phyloP scores from a whole-genome alignment of 2,329 filamentous ascomycete genomes.

The Pyricularia grisea region DNA sequence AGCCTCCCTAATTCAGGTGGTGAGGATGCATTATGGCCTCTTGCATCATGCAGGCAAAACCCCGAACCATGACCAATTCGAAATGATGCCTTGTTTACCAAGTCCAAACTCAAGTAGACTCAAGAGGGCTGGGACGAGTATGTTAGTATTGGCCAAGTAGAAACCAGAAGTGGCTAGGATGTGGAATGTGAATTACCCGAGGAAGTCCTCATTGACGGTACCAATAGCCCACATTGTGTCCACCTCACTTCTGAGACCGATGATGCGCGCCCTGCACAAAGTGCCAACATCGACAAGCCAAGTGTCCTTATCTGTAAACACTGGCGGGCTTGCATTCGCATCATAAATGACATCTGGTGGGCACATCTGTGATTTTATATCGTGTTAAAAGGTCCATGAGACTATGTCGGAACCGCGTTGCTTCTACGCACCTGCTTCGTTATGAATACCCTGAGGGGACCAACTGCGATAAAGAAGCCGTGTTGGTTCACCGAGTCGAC shows the following conservation, averaged over 20 bases:
- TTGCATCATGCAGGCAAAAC: background rate
- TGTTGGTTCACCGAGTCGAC: constrained; percentile 86
- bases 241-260: constrained; percentile 87
- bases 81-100: background rate
- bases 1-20: background rate
- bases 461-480: constrained; percentile 82
- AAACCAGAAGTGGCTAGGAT: background rate
- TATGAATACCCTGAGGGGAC: constrained; percentile 70
- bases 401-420: background rate
- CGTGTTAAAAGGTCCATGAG: background rate
- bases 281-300: constrained; percentile 90
- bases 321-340: constrained; percentile 89
- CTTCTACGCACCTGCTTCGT: constrained; percentile 62
- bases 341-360: constrained; percentile 89
- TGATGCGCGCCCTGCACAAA: constrained; percentile 87
- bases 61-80: background rate
- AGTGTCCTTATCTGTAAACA: constrained; percentile 92
- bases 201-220: constrained; percentile 82
- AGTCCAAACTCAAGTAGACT: background rate
- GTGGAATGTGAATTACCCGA: constrained; percentile 40
- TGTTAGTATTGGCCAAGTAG: background rate
- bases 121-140: background rate
- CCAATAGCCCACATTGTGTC: constrained; percentile 95
- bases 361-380: constrained; percentile 55
- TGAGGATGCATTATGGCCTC: background rate